Conservation (phyloP, 768 basidiomycete genomes). For the Steccherinum ochraceum region DNA sequence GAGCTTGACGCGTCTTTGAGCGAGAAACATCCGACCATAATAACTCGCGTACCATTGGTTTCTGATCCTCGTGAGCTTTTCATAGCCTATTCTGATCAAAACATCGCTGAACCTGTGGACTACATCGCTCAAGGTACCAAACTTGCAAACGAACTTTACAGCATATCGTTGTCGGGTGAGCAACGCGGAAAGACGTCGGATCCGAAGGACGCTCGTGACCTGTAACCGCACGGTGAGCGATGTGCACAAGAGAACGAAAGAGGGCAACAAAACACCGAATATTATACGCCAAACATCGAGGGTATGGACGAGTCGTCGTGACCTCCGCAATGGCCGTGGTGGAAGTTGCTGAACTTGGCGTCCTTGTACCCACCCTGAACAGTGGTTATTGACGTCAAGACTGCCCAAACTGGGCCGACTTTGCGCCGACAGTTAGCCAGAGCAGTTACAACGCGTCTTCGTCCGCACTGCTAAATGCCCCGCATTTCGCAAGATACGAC, state of each 20-base stretch:
- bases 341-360: too few relatives aligned
- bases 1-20: constrained; percentile 7
- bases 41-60: not conserved
- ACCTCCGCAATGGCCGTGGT: too few relatives aligned
- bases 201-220: constrained; percentile 18
- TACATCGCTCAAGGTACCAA: not conserved
- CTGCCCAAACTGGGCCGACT: not conserved
- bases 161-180: not conserved
- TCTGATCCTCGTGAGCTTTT: not conserved
- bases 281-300: constrained; percentile 4
- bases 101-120: not conserved
- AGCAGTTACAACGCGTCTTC: not conserved
- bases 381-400: not conserved
- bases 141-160: not conserved
- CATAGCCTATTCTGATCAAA: not conserved
- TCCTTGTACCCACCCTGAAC: too few relatives aligned
- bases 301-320: too few relatives aligned
- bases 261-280: constrained; percentile 7
- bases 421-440: not conserved
- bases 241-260: not conserved
- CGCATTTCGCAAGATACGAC: not conserved
- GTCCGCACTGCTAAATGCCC: not conserved
- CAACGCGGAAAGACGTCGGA: constrained; percentile 19
- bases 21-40: constrained; percentile 13
- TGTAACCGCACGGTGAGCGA: not conserved